Evolutionary conservation across 306 rosid genomes (phyloP), one percentile per base, ranked within the genome.

Genomic region (Dicorynia guianensis): DNA sequence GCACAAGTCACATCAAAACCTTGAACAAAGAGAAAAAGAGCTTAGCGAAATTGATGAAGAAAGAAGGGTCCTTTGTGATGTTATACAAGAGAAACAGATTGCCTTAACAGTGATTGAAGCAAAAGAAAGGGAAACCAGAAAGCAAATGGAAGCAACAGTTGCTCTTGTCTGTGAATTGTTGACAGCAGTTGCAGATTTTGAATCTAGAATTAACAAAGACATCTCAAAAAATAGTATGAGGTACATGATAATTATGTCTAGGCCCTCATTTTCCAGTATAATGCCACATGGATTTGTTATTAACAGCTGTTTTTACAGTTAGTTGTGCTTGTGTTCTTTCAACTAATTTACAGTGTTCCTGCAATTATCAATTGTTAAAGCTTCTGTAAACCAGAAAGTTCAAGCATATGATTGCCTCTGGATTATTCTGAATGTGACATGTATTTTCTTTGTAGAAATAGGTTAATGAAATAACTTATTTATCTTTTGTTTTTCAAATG

Each of bases 221-320:
- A 81, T 96, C 58, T 92, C 89, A 58, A 79, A 80, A 84, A 88
- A 83, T 65, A 71, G 79, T 71, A 74, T 57, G 68, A 96, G 99
- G 99, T 96, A 92, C 84, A 80, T 76, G 34, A 56, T 64, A 70
- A 13, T 48, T 69, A 35, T 52, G 18, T 43, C 35, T 42, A 59
- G 57, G 34, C 38, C 53, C 62, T 63, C 44, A 57, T 46, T 63
- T 64, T 46, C 17, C 67, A 69, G 12, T 57, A 55, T 57, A 74
- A 40, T 78, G 53, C 73, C 65, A 20, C 34, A 5, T 52, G 66
- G 71, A 11, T 47, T 66, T 67, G 30, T 61, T 35, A 57, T 65
- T 20, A 67, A 46, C 62, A 80, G 34, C 64, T 33, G 46, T 36
- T 11, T 35, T 8, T 69, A 4, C 59, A 17, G 63, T 56, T 36